Percentiles rank a stretch among this genome's conserved stretches.
phyloP scores from a whole-genome alignment of 2,329 filamentous ascomycete genomes.

The Neonectria sp. region DNA sequence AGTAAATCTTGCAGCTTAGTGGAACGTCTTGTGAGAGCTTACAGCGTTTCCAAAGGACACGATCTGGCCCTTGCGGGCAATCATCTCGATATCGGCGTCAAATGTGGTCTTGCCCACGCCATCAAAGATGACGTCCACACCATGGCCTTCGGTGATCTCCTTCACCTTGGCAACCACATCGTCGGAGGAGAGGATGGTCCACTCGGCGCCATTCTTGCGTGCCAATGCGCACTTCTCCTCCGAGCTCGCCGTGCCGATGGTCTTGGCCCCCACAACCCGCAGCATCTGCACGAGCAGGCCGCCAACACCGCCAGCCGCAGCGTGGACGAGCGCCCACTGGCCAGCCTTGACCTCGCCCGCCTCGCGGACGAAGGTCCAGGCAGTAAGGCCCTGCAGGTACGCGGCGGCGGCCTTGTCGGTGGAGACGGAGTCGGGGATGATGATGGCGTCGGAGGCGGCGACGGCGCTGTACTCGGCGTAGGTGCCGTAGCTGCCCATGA shows the following conservation, averaged over 20 bases:
- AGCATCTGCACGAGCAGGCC: conserved; percentile 83
- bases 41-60: conserved; percentile 86
- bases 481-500: conserved; percentile 65
- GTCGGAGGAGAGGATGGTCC: conserved; percentile 78
- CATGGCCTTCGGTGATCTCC: conserved; percentile 80
- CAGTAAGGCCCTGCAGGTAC: conserved; percentile 87
- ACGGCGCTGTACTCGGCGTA: conserved; percentile 73
- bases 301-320: conserved; percentile 87
- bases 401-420: conserved; percentile 77
- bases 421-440: conserved; percentile 74
- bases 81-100: conserved; percentile 80
- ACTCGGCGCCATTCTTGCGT: conserved; percentile 78
- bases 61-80: conserved; percentile 83
- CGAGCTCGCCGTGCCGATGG: conserved; percentile 85
- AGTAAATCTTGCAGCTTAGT: conserved; percentile 15
- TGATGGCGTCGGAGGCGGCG: conserved; percentile 68
- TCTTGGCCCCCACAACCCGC: conserved; percentile 78
- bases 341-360: conserved; percentile 81
- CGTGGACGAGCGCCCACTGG: conserved; percentile 88
- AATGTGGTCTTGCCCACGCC: conserved; percentile 90
- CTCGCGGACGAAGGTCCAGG: conserved; percentile 84
- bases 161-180: conserved; percentile 72
- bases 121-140: conserved; percentile 86
- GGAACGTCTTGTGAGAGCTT: conserved; percentile 51
- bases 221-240: conserved; percentile 81